phyloP scores from a whole-genome alignment of 2,329 filamentous ascomycete species.

The Thelonectria blattea region DNA sequence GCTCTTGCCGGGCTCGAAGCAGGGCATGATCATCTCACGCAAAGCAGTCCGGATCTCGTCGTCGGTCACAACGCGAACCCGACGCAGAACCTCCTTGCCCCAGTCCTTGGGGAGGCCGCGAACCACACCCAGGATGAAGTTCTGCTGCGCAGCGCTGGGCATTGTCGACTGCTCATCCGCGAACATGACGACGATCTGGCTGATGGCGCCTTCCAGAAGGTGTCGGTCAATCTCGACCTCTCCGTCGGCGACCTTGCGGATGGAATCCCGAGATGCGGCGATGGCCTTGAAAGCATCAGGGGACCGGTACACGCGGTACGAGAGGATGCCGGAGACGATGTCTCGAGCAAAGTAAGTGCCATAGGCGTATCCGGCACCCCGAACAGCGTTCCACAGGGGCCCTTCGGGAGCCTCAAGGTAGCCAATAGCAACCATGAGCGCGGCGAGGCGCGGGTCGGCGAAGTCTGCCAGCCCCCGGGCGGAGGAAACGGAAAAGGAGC shows the following conservation, averaged over 20 bases:
- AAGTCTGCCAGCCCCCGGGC: conserved; percentile 77
- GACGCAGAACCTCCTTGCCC: conserved; percentile 75
- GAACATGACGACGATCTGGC: conserved; percentile 82
- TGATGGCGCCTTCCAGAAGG: conserved; percentile 88
- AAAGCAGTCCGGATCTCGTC: conserved; percentile 80
- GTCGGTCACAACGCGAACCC: conserved; percentile 75
- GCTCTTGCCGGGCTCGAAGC: conserved; percentile 80
- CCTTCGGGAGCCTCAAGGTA: conserved; percentile 95
- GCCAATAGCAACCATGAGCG: conserved; percentile 84
- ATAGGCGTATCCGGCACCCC: conserved; percentile 92
- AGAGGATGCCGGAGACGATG: conserved; percentile 78
- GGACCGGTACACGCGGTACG: conserved; percentile 87
- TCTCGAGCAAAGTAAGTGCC: conserved; percentile 81
- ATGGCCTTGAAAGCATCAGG: conserved; percentile 91
- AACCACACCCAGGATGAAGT: conserved; percentile 83
- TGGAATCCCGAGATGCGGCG: conserved; percentile 73
- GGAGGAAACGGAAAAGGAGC: conserved; percentile 82
- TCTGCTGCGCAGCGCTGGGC: conserved; percentile 78
- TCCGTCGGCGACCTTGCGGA: conserved; percentile 76
- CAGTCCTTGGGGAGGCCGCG: conserved; percentile 78
- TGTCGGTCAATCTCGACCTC: conserved; percentile 75
- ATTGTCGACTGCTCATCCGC: conserved; percentile 91
- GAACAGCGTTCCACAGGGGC: conserved; percentile 90
- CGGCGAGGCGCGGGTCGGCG: conserved; percentile 77
- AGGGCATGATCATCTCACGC: conserved; percentile 74